Evolutionary conservation across 768 basidiomycete species (phyloP), one percentile per base, ranked within the genome.

Genomic region (Serendipita sp.): DNA sequence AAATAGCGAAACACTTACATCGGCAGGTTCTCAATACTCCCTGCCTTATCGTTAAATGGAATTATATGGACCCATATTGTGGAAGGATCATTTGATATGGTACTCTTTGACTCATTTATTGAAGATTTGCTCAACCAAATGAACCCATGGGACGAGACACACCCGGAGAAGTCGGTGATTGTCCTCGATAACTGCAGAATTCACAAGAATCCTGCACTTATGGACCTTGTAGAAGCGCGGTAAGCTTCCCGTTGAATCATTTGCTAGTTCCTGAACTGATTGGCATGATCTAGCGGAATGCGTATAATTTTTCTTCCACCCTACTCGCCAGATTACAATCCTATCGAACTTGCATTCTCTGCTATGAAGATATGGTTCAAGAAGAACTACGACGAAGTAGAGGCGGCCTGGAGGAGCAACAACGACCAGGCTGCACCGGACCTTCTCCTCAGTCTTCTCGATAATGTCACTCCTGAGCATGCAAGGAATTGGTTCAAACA

Each of bases 261-360:
- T 28, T 11, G 26, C 53, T 56, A 9, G 2, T 24, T 1, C 14
- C 20, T 33, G 22, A 9, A 7, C 26, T 50, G 53, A 22, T 22
- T 20, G 16, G 16, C 17, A 58, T 9, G 3, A 22, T n/a, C 16
- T 31, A 64, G 64, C 9, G 64, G 64, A 20, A 60, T 28, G 4
- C 9, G 30, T 42, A 30, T 30, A 58, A 16, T 64, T 3, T 76
- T 65, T 60, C 69, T 76, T 9, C 75, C 72, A 0, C 74, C 72
- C 1, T 77, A 76, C 63, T 77, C 75, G 0, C 75, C 74, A 0
- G 74, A 77, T 50, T 61, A 73, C 41, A 75, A 77, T 53, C 75
- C 75, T 0, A 75, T 75, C 17, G 71, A 77, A 63, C 72, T 75
- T 62, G 74, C 73, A 0, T 76, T 76, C 61, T 74, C 72, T 1